A percentile compares a stretch with the other conserved stretches of the same genome.
These are phyloP conservation scores for Zopfia rhizophila DNA, from an alignment of 2,329 filamentous ascomycete species.

Conservation along the genomic window DNA sequence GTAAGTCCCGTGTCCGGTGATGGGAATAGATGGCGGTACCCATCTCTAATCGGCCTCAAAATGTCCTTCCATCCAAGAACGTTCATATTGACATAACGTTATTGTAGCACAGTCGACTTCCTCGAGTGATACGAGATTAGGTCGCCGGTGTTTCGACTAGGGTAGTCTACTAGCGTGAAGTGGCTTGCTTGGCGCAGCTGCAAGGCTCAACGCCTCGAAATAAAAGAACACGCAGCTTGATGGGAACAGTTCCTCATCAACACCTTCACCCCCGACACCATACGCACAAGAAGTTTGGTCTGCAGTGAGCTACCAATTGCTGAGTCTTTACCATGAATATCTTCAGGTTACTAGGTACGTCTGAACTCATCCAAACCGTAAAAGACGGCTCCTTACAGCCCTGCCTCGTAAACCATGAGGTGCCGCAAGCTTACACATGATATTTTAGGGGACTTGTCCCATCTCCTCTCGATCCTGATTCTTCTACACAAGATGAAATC, in stretches of 20 bases:
- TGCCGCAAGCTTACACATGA: slow-evolving; percentile 36
- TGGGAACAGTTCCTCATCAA: no score
- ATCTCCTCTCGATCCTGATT: slow-evolving; percentile 93
- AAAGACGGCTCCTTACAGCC: neutral
- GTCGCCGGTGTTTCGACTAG: no score
- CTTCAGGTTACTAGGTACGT: slow-evolving; percentile 73
- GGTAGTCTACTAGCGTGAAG: no score
- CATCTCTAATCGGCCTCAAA: slow-evolving; percentile 51
- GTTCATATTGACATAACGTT: slow-evolving; percentile 7
- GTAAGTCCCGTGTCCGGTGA: slow-evolving; percentile 46
- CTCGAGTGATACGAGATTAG: no score
- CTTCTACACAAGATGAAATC: slow-evolving; percentile 93
- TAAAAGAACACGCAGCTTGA: no score
- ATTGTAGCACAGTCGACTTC: no score
- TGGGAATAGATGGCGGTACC: slow-evolving; percentile 50
- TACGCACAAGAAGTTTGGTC: no score
- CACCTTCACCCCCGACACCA: no score
- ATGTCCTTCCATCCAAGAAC: slow-evolving; percentile 52
- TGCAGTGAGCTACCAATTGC: no score
- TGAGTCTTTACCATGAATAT: slow-evolving; percentile 69
- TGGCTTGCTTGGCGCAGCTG: no score
- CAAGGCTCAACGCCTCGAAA: no score
- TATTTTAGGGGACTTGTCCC: slow-evolving; percentile 87
- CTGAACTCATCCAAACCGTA: slow-evolving; percentile 5
- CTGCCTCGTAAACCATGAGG: slow-evolving; percentile 8